phyloP scores from a whole-genome alignment of 768 basidiomycete species.

The Podaxis sp. region DNA sequence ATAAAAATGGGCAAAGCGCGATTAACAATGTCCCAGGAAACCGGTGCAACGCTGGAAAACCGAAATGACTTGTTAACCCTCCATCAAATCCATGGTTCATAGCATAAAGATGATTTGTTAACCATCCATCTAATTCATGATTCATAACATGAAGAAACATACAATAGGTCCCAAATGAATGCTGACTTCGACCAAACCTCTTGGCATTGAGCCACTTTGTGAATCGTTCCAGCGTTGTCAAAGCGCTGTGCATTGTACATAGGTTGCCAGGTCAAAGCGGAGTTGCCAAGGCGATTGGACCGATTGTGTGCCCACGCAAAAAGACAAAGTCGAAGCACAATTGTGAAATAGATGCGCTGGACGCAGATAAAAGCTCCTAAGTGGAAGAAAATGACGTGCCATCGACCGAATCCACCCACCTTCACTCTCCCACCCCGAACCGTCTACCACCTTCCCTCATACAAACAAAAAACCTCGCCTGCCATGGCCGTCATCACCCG shows the following conservation, averaged over 20 bases:
- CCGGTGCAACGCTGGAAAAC: too few relatives aligned
- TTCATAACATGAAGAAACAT: background rate
- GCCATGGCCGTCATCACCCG: slow-evolving; percentile 2
- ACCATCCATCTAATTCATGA: too few relatives aligned
- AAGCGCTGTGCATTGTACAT: background rate
- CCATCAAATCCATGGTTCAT: background rate
- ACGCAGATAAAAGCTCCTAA: background rate
- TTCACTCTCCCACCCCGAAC: background rate
- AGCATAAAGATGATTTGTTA: background rate
- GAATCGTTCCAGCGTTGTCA: background rate
- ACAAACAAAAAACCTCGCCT: background rate
- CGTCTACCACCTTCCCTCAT: background rate
- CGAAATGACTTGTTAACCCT: too few relatives aligned
- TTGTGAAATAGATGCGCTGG: background rate
- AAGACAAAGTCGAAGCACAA: background rate
- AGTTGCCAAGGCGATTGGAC: background rate
- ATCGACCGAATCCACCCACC: background rate
- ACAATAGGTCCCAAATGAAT: background rate
- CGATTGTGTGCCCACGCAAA: background rate
- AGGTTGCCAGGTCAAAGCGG: background rate
- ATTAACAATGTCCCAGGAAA: too few relatives aligned
- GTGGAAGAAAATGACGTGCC: background rate
- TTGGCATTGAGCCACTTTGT: background rate
- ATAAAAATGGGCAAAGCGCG: background rate
- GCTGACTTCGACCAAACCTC: background rate